Evolutionary conservation across 495 filamentous ascomycete species (phyloP).

Genomic region (Elaphomyces granulatus): DNA sequence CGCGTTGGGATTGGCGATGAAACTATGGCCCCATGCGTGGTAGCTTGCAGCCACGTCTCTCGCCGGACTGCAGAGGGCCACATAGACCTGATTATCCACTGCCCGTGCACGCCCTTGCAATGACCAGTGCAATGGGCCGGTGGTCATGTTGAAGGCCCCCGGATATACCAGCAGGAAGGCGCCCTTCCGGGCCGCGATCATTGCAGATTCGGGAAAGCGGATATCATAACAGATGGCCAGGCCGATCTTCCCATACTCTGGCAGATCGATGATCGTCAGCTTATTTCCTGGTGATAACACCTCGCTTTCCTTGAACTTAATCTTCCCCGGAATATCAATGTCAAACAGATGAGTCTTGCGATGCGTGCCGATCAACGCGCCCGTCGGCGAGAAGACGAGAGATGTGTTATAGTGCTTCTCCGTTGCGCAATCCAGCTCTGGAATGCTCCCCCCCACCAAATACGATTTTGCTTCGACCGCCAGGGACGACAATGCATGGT

Average conservation of each 20-base stretch:
- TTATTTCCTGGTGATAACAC: constrained; percentile 72
- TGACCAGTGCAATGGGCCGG: constrained; percentile 83
- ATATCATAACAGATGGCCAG: constrained; percentile 96
- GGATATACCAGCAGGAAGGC: constrained; percentile 82
- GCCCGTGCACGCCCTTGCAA: constrained; percentile 71
- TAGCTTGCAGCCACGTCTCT: constrained; percentile 65
- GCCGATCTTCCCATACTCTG: constrained; percentile 71
- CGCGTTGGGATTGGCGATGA: constrained; percentile 84
- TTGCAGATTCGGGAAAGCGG: constrained; percentile 88
- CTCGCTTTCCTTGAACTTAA: constrained; percentile 80
- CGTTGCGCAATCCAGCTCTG: constrained; percentile 49
- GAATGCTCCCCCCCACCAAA: constrained; percentile 85
- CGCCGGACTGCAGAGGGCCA: constrained; percentile 83
- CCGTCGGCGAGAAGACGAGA: constrained; percentile 64
- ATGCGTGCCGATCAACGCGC: constrained; percentile 68
- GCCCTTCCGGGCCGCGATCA: constrained; percentile 69
- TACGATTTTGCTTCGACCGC: constrained; percentile 63
- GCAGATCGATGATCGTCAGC: constrained; percentile 66
- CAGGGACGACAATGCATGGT: constrained; percentile 67
- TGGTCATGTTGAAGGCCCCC: constrained; percentile 90
- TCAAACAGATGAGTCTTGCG: constrained; percentile 98
- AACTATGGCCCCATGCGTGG: constrained; percentile 81
- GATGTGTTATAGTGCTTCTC: constrained; percentile 86
- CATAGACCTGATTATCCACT: constrained; percentile 90
- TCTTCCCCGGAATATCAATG: constrained; percentile 92